Evolutionary conservation across 495 filamentous ascomycete species (phyloP).

Genomic region (Penicillium egyptiacum): DNA sequence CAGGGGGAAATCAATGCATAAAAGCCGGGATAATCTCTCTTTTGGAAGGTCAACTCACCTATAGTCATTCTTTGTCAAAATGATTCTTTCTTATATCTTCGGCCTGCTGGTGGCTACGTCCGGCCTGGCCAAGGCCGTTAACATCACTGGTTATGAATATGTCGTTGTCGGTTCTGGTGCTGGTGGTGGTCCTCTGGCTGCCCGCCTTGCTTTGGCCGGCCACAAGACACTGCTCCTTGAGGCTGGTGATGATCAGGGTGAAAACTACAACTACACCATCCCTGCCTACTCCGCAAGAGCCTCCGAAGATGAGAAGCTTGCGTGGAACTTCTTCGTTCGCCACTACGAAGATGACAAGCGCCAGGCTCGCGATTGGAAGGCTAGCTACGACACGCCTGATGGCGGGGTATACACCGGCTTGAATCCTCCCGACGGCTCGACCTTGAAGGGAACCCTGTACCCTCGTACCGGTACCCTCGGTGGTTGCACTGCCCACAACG

Average conservation of each 20-base stretch:
- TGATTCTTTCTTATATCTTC: conserved; percentile 4
- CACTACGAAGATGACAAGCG: conserved; percentile 44
- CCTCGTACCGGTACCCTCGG: conserved; percentile 49
- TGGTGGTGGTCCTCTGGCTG: conserved; percentile 64
- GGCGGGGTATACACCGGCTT: conserved; percentile 40
- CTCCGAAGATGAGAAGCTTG: conserved; percentile 39
- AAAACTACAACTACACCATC: conserved; percentile 37
- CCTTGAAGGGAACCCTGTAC: conserved; percentile 44
- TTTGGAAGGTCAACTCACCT: background rate
- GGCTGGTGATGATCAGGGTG: conserved; percentile 61
- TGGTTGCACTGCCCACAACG: conserved; percentile 50
- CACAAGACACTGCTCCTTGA: conserved; percentile 63
- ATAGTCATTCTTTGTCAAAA: conserved; percentile 4
- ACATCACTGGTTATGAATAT: conserved; percentile 57
- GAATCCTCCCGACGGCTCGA: conserved; percentile 40
- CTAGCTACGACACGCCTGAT: conserved; percentile 41
- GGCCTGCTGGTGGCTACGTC: background rate
- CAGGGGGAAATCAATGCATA: background rate
- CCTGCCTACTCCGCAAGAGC: conserved; percentile 40
- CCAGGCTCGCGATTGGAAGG: conserved; percentile 45
- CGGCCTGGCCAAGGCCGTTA: conserved; percentile 26
- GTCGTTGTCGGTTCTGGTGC: conserved; percentile 66
- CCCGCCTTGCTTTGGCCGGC: conserved; percentile 60
- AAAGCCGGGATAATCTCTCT: background rate
- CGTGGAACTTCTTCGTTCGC: conserved; percentile 51